Percentiles rank a stretch among this genome's conserved stretches.
Evolutionary conservation across 805 yeast species (phyloP).

Genomic region (Trichomonascus vanleenenianus): DNA sequence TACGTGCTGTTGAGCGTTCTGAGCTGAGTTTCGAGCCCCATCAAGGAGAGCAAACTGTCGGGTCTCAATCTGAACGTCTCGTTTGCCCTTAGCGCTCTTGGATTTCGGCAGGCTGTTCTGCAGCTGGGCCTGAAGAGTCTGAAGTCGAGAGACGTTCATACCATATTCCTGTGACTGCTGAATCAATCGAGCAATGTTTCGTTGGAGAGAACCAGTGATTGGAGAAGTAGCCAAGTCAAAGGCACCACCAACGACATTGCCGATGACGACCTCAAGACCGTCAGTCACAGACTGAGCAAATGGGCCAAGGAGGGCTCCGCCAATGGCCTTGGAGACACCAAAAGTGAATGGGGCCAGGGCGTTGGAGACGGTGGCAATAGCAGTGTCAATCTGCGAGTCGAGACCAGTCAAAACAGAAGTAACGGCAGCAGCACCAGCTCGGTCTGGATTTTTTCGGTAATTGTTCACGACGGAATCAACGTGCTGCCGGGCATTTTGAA

Average conservation of each 20-base stretch:
- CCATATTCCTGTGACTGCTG: conserved; percentile 3
- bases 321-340: conserved; percentile 21
- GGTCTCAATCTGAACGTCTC: background rate
- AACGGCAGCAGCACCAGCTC: conserved; percentile 9
- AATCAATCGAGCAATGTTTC: background rate
- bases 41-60: background rate
- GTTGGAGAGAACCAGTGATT: background rate
- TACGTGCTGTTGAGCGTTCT: background rate
- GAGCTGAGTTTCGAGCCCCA: background rate
- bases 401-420: conserved; percentile 23
- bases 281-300: conserved; percentile 24
- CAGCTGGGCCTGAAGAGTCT: conserved; percentile 1
- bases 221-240: background rate
- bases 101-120: background rate
- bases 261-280: conserved; percentile 24
- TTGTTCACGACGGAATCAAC: conserved; percentile 1
- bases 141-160: conserved; percentile 6
- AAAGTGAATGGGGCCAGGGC: conserved; percentile 17
- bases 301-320: conserved; percentile 20
- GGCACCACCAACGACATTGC: conserved; percentile 17
- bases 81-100: too few species aligned
- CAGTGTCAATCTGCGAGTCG: conserved; percentile 26
- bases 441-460: conserved; percentile 4
- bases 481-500: conserved; percentile 1
- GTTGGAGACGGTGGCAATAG: conserved; percentile 17